These are phyloP conservation scores for Alternaria brassicae DNA, from an alignment of 2,329 filamentous ascomycete species.

Conservation along the genomic window DNA sequence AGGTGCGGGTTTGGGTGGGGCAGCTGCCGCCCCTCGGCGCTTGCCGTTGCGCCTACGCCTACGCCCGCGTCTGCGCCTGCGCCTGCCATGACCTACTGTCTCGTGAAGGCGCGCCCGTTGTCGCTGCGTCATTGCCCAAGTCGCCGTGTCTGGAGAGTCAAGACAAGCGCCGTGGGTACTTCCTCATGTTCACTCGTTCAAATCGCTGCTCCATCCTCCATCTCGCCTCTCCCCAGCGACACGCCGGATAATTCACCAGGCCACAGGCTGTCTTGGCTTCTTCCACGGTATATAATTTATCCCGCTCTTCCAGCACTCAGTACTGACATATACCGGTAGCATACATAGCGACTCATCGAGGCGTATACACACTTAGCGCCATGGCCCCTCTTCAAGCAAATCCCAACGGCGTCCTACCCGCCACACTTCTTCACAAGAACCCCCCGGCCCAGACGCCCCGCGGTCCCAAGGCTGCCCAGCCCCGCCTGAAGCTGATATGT, in stretches of 20 bases:
- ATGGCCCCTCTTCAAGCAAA: slow-evolving; percentile 45
- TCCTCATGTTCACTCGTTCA: slow-evolving; percentile 5
- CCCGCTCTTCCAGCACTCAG: background rate
- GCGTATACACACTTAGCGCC: background rate
- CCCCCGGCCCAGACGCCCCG: slow-evolving; percentile 38
- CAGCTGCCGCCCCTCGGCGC: slow-evolving; percentile 24
- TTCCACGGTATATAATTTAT: background rate
- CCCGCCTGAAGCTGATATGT: slow-evolving; percentile 83
- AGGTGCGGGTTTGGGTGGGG: slow-evolving; percentile 16
- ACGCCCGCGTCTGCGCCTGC: too few species aligned
- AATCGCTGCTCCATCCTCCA: slow-evolving; percentile 4
- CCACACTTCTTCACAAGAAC: slow-evolving; percentile 48
- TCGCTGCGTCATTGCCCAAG: slow-evolving; percentile 22
- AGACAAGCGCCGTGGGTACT: slow-evolving; percentile 7
- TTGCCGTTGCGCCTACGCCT: too few species aligned
- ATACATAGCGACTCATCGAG: background rate
- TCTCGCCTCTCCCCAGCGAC: slow-evolving; percentile 5
- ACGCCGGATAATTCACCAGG: background rate
- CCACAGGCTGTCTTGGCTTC: background rate
- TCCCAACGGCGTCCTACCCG: slow-evolving; percentile 51
- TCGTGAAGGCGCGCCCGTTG: slow-evolving; percentile 10
- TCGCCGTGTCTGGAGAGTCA: background rate
- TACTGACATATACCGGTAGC: background rate
- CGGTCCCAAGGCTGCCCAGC: slow-evolving; percentile 55
- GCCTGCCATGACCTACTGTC: slow-evolving; percentile 2